Evolutionary conservation across 768 basidiomycete genomes (phyloP).

Genomic region (Rhizopogon vinicolor): DNA sequence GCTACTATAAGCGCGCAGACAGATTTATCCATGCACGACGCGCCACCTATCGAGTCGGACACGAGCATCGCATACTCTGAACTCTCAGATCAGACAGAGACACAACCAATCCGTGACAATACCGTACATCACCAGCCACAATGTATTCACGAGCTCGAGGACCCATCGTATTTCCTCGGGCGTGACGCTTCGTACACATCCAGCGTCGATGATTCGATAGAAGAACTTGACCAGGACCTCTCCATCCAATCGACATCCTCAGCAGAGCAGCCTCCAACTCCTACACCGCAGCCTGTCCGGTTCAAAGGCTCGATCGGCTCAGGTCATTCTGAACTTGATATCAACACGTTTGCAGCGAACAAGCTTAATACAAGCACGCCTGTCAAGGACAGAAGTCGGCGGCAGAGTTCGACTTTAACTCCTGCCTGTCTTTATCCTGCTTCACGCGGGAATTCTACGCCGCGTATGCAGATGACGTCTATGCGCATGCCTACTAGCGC

Average conservation of each 20-base stretch:
- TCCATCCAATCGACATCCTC: background rate
- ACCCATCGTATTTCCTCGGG: conserved; percentile 23
- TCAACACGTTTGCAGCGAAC: conserved; percentile 43
- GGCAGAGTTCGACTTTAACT: background rate
- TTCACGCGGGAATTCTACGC: background rate
- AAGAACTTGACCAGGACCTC: background rate
- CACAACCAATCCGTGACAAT: conserved; percentile 1
- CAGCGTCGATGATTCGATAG: background rate
- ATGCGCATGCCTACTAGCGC: background rate
- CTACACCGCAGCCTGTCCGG: conserved; percentile 33
- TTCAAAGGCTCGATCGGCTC: conserved; percentile 50
- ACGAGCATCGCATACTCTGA: conserved; percentile 4
- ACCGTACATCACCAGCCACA: conserved; percentile 17
- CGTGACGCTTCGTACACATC: conserved; percentile 6
- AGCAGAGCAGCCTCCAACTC: conserved; percentile 13
- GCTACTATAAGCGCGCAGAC: conserved; percentile 28
- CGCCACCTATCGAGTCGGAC: conserved; percentile 17
- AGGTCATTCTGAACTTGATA: conserved; percentile 49
- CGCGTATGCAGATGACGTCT: background rate
- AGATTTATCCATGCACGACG: conserved; percentile 24
- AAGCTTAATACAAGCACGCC: conserved; percentile 24
- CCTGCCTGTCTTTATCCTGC: background rate
- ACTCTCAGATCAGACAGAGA: background rate
- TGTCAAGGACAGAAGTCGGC: conserved; percentile 15
- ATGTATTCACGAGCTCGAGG: conserved; percentile 55